Percentiles rank a stretch among this genome's conserved stretches.
Conservation (phyloP, 441 rosid genomes). For the Raphanus hybrid region DNA sequence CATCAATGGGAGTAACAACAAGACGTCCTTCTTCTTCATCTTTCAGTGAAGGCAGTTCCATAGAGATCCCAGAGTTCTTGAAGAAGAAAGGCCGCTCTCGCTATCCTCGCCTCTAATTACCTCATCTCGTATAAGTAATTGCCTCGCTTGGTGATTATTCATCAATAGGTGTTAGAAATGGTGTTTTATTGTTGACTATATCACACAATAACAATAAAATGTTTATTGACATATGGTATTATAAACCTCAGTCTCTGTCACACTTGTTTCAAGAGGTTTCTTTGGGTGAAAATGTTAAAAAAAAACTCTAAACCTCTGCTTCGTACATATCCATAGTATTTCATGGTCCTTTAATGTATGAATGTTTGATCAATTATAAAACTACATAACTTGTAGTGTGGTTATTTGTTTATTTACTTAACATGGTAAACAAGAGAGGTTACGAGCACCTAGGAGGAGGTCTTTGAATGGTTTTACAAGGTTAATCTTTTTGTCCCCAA, state of each 20-base stretch:
- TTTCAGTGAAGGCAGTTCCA: constrained; percentile 64
- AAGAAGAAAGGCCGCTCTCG: constrained; percentile 91
- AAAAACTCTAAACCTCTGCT: background rate
- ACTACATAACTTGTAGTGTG: no score
- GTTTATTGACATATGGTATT: background rate
- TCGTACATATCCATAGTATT: constrained; percentile 1
- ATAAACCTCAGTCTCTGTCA: background rate
- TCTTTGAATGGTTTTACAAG: background rate
- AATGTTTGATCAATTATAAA: background rate
- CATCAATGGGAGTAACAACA: constrained; percentile 53
- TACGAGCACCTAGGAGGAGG: background rate
- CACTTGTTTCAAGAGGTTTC: constrained; percentile 16
- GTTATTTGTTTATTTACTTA: no score
- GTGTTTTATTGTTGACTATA: constrained; percentile 17
- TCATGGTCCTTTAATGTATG: constrained; percentile 1
- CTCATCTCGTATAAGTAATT: background rate
- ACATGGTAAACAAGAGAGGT: no score
- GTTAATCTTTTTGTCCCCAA: background rate
- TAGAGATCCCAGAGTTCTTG: constrained; percentile 45
- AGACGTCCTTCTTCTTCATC: constrained; percentile 57
- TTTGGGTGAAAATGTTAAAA: background rate
- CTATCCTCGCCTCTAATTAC: constrained; percentile 70
- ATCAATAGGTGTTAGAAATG: constrained; percentile 17
- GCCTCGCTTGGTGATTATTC: constrained; percentile 14
- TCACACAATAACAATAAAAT: constrained; percentile 8